Base-by-base conservation (phyloP, 2,329 filamentous ascomycete genomes). In the Microthyrium microscopicum region DNA sequence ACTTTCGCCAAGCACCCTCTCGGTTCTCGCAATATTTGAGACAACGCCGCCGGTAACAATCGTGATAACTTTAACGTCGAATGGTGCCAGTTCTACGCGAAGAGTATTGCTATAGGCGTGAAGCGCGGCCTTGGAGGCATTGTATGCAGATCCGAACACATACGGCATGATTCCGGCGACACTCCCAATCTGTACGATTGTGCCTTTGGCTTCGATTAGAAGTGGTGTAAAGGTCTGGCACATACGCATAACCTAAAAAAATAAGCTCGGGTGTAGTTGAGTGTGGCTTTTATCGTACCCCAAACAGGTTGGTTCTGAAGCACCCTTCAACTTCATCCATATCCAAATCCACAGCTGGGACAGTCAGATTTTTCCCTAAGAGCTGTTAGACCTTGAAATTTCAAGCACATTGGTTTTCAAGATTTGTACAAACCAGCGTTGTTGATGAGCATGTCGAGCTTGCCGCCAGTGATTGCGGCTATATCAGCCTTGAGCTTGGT, bases 11-110 rank as follows among this genome's bases (percentile, higher is more conserved):
- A 75, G 46, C 4, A 50, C 47, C 18, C 67, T 57, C 11, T 66
- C 48, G 4, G 53, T 57, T n/a, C 69, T 58, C 3, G 66, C 63
- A 42, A 75, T 70, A 20, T 66, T 66, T 26, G 61, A 66, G 45
- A 66, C 62, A 20, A 75, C 70, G 7, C 70, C 70, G 7, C 71
- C 71, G 2, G 71, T 74, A 5, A 74, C 51, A 4, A 65, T 48
- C 1, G 52, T 63, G 6, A 64, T 43, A 5, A 65, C 61, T 8
- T 54, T 49, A 5, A 64, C 60, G 5, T 55, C 59, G 12, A 65
- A 58, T 2, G 67, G 68, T 37, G 48, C 55, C 8, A 73, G 50
- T 44, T 74, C 68, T 13, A 73, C 61, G 9, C 70, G 60, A 29
- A 73, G 47, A 1, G 67, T 70, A 38, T 73, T 61, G 36, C 61